Conservation (phyloP, 1,139 yeast species). For the Diutina pseudorugosa region DNA sequence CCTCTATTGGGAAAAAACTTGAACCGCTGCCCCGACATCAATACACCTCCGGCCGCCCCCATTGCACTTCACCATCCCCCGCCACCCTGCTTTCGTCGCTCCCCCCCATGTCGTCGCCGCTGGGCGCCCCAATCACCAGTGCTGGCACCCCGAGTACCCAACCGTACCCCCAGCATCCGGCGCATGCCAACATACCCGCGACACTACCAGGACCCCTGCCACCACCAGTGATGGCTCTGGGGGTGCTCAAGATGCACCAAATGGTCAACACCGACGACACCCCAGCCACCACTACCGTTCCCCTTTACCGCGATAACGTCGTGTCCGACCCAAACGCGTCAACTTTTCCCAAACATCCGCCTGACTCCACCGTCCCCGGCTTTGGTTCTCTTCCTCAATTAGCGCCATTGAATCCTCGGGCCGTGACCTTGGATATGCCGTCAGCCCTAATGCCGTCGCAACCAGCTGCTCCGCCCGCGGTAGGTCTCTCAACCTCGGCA, state of each 20-base stretch:
- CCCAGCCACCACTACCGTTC: neutral
- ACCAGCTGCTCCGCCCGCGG: neutral
- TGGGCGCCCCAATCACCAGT: neutral
- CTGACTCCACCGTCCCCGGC: neutral
- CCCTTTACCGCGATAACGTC: neutral
- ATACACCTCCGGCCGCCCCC: neutral
- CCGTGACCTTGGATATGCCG: neutral
- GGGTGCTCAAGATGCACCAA: neutral
- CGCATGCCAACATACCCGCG: neutral
- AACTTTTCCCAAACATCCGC: neutral
- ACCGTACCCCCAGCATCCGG: neutral
- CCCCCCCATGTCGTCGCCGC: neutral
- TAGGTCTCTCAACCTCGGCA: neutral
- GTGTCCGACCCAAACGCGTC: neutral
- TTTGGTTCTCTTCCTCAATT: neutral
- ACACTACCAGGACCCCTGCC: neutral
- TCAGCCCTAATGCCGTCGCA: neutral
- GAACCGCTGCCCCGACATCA: neutral
- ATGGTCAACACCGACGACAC: neutral
- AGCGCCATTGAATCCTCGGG: neutral
- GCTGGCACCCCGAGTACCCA: neutral
- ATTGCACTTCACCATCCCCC: neutral
- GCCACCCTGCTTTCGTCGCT: neutral
- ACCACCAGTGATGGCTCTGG: neutral
- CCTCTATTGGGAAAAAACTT: neutral